Evolutionary conservation across 345 rosid genomes (phyloP).

Genomic region (Pelargonium nanum): DNA sequence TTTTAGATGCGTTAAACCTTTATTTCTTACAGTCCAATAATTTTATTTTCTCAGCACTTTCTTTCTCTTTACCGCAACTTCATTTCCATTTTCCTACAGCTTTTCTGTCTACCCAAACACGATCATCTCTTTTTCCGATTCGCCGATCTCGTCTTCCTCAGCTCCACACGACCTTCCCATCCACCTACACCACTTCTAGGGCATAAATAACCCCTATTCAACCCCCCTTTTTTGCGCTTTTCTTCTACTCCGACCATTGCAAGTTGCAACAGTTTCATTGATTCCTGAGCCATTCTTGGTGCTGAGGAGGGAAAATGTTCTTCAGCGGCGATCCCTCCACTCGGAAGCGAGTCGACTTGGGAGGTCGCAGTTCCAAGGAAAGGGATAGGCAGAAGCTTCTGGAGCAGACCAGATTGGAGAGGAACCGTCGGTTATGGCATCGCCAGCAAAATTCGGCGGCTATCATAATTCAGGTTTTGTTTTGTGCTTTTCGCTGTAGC

Average conservation of each 20-base stretch:
- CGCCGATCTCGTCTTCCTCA: too few relatives aligned
- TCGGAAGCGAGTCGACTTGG: slow-evolving; percentile 93
- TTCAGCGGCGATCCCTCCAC: slow-evolving; percentile 89
- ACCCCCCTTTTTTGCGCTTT: too few relatives aligned
- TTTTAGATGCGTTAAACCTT: too few relatives aligned
- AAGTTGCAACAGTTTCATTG: too few relatives aligned
- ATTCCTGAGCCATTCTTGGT: not conserved
- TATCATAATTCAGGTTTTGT: slow-evolving; percentile 59
- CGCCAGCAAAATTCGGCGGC: slow-evolving; percentile 79
- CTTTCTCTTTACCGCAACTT: not conserved
- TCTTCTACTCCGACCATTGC: too few relatives aligned
- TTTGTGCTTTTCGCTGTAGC: not conserved
- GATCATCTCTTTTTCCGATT: not conserved
- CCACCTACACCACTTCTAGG: not conserved
- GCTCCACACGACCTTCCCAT: too few relatives aligned
- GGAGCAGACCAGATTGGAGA: slow-evolving; percentile 85
- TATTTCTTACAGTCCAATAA: too few relatives aligned
- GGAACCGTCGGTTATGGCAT: slow-evolving; percentile 64
- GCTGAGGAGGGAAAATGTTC: slow-evolving; percentile 37
- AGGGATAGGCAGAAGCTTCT: slow-evolving; percentile 92
- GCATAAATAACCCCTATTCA: not conserved
- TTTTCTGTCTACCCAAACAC: not conserved
- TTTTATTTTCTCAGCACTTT: not conserved
- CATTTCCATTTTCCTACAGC: not conserved
- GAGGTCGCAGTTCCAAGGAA: slow-evolving; percentile 96